These are phyloP conservation scores for Anthoceros angustus DNA, from an alignment of 225 moss, liverwort and hornwort genomes.

Conservation along the genomic window DNA sequence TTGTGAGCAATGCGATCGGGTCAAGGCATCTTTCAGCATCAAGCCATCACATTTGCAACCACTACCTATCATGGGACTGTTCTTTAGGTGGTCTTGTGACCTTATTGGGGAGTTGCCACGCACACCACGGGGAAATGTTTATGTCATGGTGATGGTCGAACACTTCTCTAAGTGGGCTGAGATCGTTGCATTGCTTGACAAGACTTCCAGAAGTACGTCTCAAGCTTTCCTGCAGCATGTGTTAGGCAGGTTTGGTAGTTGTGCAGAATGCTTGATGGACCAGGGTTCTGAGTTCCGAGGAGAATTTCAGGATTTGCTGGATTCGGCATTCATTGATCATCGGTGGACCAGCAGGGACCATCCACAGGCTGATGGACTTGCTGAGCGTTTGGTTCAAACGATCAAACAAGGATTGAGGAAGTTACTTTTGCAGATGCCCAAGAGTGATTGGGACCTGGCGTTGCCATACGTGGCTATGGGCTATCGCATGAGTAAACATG, in stretches of 20 bases:
- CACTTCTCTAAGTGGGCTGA: slow-evolving; percentile 10
- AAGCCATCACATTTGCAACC: background rate
- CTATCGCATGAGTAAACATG: background rate
- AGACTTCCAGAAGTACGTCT: background rate
- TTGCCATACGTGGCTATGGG: background rate
- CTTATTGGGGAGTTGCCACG: background rate
- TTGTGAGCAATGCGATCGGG: background rate
- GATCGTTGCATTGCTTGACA: background rate
- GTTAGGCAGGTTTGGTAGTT: slow-evolving; percentile 4
- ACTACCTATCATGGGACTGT: background rate
- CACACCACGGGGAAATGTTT: background rate
- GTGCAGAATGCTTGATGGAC: background rate
- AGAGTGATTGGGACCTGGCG: background rate
- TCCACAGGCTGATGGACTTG: no score
- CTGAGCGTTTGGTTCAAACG: background rate
- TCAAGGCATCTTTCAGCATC: background rate
- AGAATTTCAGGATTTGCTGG: slow-evolving; percentile 4
- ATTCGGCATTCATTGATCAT: background rate
- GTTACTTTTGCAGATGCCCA: no score
- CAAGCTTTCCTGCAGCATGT: background rate
- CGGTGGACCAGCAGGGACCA: no score
- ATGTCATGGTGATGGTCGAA: no score
- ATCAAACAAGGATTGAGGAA: background rate
- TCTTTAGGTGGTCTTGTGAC: slow-evolving; percentile 2
- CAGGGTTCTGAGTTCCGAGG: background rate